Evolutionary conservation across 371 early-diverging fungal genomes (phyloP), one percentile per base, ranked within the genome.

Genomic region (Entomophthora muscae): DNA sequence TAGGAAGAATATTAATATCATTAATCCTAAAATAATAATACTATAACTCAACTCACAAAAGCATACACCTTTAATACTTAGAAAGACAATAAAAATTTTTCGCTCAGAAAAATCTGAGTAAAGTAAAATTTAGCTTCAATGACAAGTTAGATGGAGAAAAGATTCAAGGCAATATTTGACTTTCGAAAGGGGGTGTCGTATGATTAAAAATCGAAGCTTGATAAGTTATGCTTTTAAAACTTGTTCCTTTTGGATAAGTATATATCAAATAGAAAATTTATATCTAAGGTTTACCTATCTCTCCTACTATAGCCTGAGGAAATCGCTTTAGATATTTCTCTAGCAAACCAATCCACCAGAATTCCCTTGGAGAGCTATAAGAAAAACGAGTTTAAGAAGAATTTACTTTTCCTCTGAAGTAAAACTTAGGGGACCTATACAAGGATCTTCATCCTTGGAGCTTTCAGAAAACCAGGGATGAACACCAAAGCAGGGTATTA

Each of bases 381-480:
- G 42, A 5, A 42, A 10, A 42, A 17, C 17, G 42, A 10, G 5
- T 10, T 42, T 10, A 10, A 42, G 5, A 10, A 17, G 17, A 42
- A 42, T 5, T 42, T 42, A 42, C 42, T 5, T 5, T 42, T 42
- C 17, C 17, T 42, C 42, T 10, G 42, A 42, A 42, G 10, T 42
- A 5, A 42, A 42, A 5, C 17, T 42, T 42, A 42, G 42, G 42
- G 5, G 17, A 5, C 42, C 17, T 42, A 42, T 5, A 42, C 17
- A 17, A 42, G n/a, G n/a, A n/a, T n/a, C n/a, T 29, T 60, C 65
- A 3, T 63, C 52, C 32, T 24, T 33, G 28, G 70, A 62, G 2
- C 64, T 53, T 63, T 75, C 72, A 3, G 78, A 75, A 66, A 82
- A 85, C 86, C 85, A 86, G 5, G 87, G 86, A 66, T 87, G 86